These are phyloP conservation scores for Vicia villosa DNA, from an alignment of 306 rosid genomes.

Conservation along the genomic window DNA sequence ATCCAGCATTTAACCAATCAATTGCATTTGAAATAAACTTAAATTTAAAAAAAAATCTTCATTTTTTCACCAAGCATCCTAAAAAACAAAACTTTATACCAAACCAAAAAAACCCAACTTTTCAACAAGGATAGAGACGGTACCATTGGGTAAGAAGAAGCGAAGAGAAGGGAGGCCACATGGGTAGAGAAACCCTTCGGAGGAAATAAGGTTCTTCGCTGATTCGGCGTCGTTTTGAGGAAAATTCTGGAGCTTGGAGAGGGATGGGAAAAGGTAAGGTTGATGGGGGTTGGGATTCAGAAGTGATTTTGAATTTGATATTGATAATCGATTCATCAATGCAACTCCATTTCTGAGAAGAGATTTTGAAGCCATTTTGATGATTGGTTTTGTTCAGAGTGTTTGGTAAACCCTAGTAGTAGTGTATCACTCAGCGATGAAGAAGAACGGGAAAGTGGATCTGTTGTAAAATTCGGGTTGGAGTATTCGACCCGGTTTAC, in stretches of 20 bases:
- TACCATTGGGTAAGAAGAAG: slow-evolving; percentile 87
- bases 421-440: not conserved
- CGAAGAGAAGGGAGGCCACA: slow-evolving; percentile 77
- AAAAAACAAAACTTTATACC: not conserved
- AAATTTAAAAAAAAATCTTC: not conserved
- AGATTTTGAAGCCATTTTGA: slow-evolving; percentile 74
- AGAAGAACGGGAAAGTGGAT: not conserved
- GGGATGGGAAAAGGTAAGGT: slow-evolving; percentile 61
- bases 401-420: slow-evolving; percentile 45
- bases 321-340: slow-evolving; percentile 52
- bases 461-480: not conserved
- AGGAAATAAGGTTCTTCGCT: slow-evolving; percentile 35
- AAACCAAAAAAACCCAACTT: not conserved
- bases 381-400: not conserved
- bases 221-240: slow-evolving; percentile 65
- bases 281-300: slow-evolving; percentile 40
- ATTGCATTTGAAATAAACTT: not conserved
- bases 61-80: not conserved
- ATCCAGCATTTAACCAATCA: not conserved
- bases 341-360: slow-evolving; percentile 63
- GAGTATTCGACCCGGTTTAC: slow-evolving; percentile 5
- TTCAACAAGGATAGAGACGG: not conserved
- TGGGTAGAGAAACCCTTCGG: slow-evolving; percentile 56
- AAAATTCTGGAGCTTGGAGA: slow-evolving; percentile 46
- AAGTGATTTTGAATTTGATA: slow-evolving; percentile 48